These are phyloP conservation scores for Clarireedia paspali DNA, from an alignment of 2,329 filamentous ascomycete species.

Conservation along the genomic window DNA sequence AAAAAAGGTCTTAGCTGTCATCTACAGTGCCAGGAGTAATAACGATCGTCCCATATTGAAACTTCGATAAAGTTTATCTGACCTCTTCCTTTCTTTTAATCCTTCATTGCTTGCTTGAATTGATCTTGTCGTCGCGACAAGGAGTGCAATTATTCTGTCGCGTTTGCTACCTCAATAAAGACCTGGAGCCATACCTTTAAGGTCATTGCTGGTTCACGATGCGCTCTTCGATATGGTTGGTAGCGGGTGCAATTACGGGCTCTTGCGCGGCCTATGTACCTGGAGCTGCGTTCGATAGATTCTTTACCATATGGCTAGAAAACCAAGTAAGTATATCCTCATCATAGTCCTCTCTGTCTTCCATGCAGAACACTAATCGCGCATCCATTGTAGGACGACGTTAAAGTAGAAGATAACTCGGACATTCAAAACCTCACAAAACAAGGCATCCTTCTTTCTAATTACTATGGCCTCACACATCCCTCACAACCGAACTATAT, in stretches of 20 bases:
- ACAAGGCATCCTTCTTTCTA: conserved; percentile 37
- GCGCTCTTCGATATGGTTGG: not conserved
- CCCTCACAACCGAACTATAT: conserved; percentile 42
- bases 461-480: conserved; percentile 40
- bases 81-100: not conserved
- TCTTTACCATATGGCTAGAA: conserved; percentile 57
- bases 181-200: too few relatives aligned
- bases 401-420: conserved; percentile 33
- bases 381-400: conserved; percentile 33
- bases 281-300: conserved; percentile 51
- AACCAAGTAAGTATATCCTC: conserved; percentile 36
- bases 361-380: not conserved
- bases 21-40: not conserved
- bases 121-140: too few relatives aligned
- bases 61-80: not conserved
- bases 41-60: not conserved
- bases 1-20: not conserved
- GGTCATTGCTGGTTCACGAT: not conserved
- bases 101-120: too few relatives aligned
- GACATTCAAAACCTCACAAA: conserved; percentile 35
- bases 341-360: not conserved
- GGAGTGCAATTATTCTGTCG: too few relatives aligned
- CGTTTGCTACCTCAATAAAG: too few relatives aligned
- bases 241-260: not conserved
- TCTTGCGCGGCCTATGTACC: conserved; percentile 15